phyloP scores from a whole-genome alignment of 768 basidiomycete genomes.

The Kockovaella imperatae region DNA sequence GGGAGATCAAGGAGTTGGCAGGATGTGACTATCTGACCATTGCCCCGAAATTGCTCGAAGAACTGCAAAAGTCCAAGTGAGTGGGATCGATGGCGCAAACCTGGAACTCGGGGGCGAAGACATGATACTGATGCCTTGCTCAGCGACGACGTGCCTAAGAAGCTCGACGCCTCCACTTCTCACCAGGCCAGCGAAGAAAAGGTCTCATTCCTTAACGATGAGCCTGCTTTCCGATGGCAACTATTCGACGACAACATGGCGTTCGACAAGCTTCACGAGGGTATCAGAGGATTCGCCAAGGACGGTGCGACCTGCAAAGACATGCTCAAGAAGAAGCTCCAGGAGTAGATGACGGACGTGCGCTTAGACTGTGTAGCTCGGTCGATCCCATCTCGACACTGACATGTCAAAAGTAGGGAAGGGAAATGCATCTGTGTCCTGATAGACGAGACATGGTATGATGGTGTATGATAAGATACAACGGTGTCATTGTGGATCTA shows the following conservation, averaged over 20 bases:
- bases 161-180: conserved; percentile 58
- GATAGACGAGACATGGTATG: too few relatives aligned
- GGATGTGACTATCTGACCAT: conserved; percentile 98
- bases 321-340: conserved; percentile 58
- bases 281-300: conserved; percentile 96
- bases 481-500: too few relatives aligned
- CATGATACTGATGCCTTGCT: background rate
- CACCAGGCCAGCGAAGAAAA: conserved; percentile 57
- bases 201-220: conserved; percentile 79
- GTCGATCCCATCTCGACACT: too few relatives aligned
- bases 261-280: conserved; percentile 97
- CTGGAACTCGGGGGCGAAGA: background rate
- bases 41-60: conserved; percentile 77
- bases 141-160: conserved; percentile 79
- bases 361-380: too few relatives aligned
- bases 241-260: conserved; percentile 93
- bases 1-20: conserved; percentile 89
- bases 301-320: conserved; percentile 67
- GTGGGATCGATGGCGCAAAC: background rate
- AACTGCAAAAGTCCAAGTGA: conserved; percentile 58
- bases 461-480: too few relatives aligned
- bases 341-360: too few relatives aligned
- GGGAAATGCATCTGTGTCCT: too few relatives aligned
- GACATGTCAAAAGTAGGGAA: too few relatives aligned
- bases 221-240: conserved; percentile 91